Base-by-base conservation (phyloP, 139 green algal genomes). In the Picochlorum sp. region DNA sequence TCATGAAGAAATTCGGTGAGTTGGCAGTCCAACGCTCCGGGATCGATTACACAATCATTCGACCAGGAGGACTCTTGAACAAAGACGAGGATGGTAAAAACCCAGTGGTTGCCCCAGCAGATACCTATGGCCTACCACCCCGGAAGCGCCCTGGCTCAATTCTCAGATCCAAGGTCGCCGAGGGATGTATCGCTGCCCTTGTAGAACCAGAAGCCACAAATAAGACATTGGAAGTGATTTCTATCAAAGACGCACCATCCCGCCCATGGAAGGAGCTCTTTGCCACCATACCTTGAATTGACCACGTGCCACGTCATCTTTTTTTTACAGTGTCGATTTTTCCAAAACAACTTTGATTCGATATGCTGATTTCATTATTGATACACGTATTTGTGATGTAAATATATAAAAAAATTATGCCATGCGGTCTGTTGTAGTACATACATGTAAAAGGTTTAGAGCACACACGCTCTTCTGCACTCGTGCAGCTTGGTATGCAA, bases 1-100 rank as follows among this genome's bases (percentile, higher is more conserved):
- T 88, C 41, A 86, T 73, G 73, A 92, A 92, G 78, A 90, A 92
- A 70, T 79, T 83, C 30, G 86, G 72, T 11, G 87, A 93, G 73
- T 79, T 86, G 79, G 82, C 70, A 59, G 57, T 94, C 72, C 87
- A 92, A 65, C 75, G 85, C n/a, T 82, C 65, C 3, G 86, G 86
- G 20, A 49, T 94, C 14, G 64, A 78, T 50, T 91, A 90, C 72
- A 92, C 86, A 18, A 90, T 94, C 60, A 67, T 94, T 2, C 68
- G 85, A 6, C 85, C 86, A 65, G 76, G 86, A 41, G 82, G 85
- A 11, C 71, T 89, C 16, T 45, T 34, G 3, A 11, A 55, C 8
- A 63, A 57, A 1, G 63, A 79, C 49, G 7, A 9, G 1, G 51
- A 55, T 1, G 84, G 77, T 21, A 18, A 18, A 38, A 61, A 49